Conservation (phyloP, 352 stramenopile genomes). For the Phytopythium kandeliae region DNA sequence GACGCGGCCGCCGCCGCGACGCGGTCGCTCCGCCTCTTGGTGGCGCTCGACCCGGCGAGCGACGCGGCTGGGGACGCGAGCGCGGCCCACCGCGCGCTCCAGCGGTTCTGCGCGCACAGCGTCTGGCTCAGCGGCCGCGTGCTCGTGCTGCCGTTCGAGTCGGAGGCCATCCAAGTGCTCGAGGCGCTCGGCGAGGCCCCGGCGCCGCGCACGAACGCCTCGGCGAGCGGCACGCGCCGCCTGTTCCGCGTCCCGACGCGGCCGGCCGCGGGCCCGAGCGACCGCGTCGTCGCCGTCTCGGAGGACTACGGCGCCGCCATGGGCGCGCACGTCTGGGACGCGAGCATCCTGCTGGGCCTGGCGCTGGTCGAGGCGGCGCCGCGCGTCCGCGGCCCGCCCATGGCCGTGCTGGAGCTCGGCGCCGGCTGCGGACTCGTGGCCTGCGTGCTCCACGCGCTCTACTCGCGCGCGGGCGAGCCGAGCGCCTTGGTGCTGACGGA, state of each 20-base stretch:
- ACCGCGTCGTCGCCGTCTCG: constrained; percentile 19
- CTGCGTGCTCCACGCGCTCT: constrained; percentile 11
- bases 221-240: neutral
- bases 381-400: too few species aligned
- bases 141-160: constrained; percentile 37
- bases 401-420: constrained; percentile 33
- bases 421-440: constrained; percentile 50
- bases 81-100: constrained; percentile 13
- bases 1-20: neutral
- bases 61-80: neutral
- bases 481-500: constrained; percentile 30
- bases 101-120: constrained; percentile 33
- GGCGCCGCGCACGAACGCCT: too few species aligned
- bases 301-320: constrained; percentile 66
- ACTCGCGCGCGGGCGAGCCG: neutral
- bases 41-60: neutral
- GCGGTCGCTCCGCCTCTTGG: neutral
- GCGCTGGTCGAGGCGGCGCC: constrained; percentile 14
- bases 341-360: constrained; percentile 46
- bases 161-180: constrained; percentile 16
- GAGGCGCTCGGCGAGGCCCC: neutral
- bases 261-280: neutral
- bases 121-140: constrained; percentile 14
- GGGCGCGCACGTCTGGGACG: constrained; percentile 65
- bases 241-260: neutral